Evolutionary conservation across 2,329 filamentous ascomycete species (phyloP).

Genomic region (Fusarium sulawesiense): DNA sequence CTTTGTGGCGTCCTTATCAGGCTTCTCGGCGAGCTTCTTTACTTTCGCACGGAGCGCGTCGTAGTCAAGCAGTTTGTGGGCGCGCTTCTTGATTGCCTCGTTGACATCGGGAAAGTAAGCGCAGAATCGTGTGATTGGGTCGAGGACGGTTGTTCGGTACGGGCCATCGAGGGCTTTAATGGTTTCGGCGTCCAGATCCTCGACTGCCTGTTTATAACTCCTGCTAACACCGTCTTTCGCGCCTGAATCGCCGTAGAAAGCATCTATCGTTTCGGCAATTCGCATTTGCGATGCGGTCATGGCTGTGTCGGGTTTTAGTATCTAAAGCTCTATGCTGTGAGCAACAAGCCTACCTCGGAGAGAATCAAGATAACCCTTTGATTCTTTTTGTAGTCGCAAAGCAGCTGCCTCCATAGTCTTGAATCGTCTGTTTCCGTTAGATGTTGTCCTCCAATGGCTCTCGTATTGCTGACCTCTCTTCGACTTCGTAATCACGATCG

Average conservation of each 20-base stretch:
- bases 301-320: slow-evolving; percentile 63
- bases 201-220: slow-evolving; percentile 98
- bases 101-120: slow-evolving; percentile 99
- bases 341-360: slow-evolving; percentile 73
- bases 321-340: not conserved
- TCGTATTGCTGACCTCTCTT: slow-evolving; percentile 74
- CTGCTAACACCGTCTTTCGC: slow-evolving; percentile 94
- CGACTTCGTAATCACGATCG: slow-evolving; percentile 98
- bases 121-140: slow-evolving; percentile 95
- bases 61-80: slow-evolving; percentile 98
- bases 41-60: slow-evolving; percentile 95
- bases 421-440: slow-evolving; percentile 75
- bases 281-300: slow-evolving; percentile 99
- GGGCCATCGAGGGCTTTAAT: slow-evolving; percentile 98
- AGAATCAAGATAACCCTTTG: slow-evolving; percentile 97
- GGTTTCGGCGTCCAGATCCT: slow-evolving; percentile 96
- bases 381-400: slow-evolving; percentile 93
- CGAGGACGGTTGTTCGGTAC: slow-evolving; percentile 92
- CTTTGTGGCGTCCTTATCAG: slow-evolving; percentile 98
- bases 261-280: slow-evolving; percentile 98
- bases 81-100: slow-evolving; percentile 98
- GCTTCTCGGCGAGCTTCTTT: slow-evolving; percentile 97
- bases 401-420: slow-evolving; percentile 97
- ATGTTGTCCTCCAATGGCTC: slow-evolving; percentile 1
- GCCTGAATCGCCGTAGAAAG: slow-evolving; percentile 97